Base-by-base conservation (phyloP, 495 filamentous ascomycete species). In the Talaromyces trachyspermus region DNA sequence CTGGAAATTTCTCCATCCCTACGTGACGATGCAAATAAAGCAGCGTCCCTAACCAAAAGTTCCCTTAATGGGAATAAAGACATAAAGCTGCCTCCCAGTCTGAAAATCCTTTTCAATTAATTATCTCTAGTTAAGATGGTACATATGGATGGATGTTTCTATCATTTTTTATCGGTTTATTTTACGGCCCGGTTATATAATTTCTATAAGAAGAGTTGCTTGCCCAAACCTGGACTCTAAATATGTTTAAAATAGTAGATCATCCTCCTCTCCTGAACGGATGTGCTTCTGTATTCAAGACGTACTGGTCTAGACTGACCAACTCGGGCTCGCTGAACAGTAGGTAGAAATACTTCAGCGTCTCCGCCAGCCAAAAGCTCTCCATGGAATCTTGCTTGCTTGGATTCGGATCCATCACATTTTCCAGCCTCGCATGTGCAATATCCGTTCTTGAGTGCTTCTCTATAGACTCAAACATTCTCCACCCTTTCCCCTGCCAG, bases 341-440 rank as follows among this genome's bases (percentile, higher is more conserved):
- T 24, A 85, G 59, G 57, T 83, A 86, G 51, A 84, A 83, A 52
- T 85, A 87, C 62, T 85, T 87, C 43, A 85, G 59, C n/a, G 81
- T 80, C 68, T 85, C 81, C 23, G 75, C 74, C 55, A 78, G 62
- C 76, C 77, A 81, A 50, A 78, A 80, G 36, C 69, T 65, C 54
- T 76, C 69, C 67, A 74, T 76, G 12, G 57, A 58, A 49, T 78
- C 66, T 17, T 49, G 25, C 18, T 58, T 51, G 7, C 48, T 38
- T 8, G 62, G 57, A 2, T 53, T 37, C 1, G 19, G 30, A 10
- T 46, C 46, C 14, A 46, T 44, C 12, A 32, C 29, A 51, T 79
- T 65, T 12, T 38, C 40, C 7, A 82, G 58, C 3, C 68, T 72
- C 5, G 76, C 67, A 55, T 77, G 64, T 17, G 66, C 78, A 48